phyloP scores from a whole-genome alignment of 2,329 filamentous ascomycete species.

The Sordariomycetes sp. region DNA sequence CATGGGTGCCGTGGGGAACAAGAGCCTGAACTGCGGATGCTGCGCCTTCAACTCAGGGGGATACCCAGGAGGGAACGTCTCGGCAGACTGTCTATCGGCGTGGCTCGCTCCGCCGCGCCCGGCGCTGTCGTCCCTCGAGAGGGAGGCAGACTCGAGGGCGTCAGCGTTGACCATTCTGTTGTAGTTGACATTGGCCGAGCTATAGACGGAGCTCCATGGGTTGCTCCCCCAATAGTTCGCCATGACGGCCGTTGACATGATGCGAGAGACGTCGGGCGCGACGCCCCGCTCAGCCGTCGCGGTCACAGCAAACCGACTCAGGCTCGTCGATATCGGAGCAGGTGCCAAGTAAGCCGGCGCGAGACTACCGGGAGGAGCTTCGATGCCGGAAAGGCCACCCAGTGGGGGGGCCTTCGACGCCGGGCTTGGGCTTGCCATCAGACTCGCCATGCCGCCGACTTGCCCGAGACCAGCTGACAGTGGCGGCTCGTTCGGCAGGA shows the following conservation, averaged over 20 bases:
- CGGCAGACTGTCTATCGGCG: constrained; percentile 17
- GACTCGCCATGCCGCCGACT: constrained; percentile 61
- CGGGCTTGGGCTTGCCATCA: constrained; percentile 47
- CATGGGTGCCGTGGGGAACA: constrained; percentile 69
- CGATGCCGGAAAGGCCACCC: constrained; percentile 10
- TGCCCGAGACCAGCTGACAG: constrained; percentile 21
- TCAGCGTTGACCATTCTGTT: background rate
- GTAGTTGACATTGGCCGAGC: background rate
- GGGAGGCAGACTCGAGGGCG: background rate
- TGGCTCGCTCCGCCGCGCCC: background rate
- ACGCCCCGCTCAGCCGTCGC: constrained; percentile 66
- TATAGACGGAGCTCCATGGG: constrained; percentile 42
- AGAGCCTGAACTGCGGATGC: constrained; percentile 81
- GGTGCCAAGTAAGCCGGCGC: constrained; percentile 74
- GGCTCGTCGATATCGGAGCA: constrained; percentile 68
- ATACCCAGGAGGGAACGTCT: constrained; percentile 61
- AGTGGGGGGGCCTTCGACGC: constrained; percentile 6
- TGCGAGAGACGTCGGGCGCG: constrained; percentile 49
- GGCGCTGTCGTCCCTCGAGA: background rate
- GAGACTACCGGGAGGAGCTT: constrained; percentile 45
- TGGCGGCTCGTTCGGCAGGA: constrained; percentile 21
- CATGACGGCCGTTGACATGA: constrained; percentile 72
- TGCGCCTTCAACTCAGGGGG: constrained; percentile 72
- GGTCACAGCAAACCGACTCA: constrained; percentile 76
- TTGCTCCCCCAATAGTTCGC: constrained; percentile 90